A percentile compares a stretch with the other conserved stretches of the same genome.
Conservation (phyloP, 2,329 filamentous ascomycete species). For the Claviceps sp. region DNA sequence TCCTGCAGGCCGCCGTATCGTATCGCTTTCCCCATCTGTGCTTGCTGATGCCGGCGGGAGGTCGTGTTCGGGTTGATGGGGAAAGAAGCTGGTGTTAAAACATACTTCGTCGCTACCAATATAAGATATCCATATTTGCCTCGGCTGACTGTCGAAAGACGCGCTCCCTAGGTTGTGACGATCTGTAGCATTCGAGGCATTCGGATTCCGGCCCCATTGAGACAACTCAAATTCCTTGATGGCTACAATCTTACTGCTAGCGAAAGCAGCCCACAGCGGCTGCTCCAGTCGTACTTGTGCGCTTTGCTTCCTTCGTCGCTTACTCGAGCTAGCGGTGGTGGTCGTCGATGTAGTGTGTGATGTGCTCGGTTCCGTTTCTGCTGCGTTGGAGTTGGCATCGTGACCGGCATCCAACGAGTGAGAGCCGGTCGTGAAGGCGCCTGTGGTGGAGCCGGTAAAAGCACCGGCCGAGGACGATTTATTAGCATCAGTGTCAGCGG, state of each 20-base stretch:
- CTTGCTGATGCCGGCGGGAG: constrained; percentile 12
- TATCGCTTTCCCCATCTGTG: constrained; percentile 17
- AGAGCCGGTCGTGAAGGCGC: constrained; percentile 10
- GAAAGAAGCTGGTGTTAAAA: constrained; percentile 59
- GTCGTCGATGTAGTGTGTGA: constrained; percentile 18
- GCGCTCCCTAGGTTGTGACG: constrained; percentile 66
- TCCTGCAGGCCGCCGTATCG: constrained; percentile 26
- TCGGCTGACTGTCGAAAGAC: constrained; percentile 54
- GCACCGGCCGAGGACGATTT: constrained; percentile 27
- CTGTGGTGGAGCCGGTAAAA: constrained; percentile 1
- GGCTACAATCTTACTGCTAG: constrained; percentile 92
- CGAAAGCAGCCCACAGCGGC: constrained; percentile 85
- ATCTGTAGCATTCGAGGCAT: constrained; percentile 61
- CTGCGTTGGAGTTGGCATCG: constrained; percentile 32
- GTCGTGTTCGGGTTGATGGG: constrained; percentile 22
- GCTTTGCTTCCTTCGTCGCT: constrained; percentile 82
- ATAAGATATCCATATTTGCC: constrained; percentile 70
- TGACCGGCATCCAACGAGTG: constrained; percentile 1
- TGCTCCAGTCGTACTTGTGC: constrained; percentile 82
- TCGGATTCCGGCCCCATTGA: constrained; percentile 58
- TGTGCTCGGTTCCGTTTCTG: constrained; percentile 33
- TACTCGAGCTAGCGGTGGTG: constrained; percentile 34
- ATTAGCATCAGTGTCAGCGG: constrained; percentile 50
- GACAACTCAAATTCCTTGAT: constrained; percentile 83
- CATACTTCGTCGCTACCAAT: constrained; percentile 65